phyloP scores from a whole-genome alignment of 371 early-diverging fungal genomes.

The Haplosporangium sp. region DNA sequence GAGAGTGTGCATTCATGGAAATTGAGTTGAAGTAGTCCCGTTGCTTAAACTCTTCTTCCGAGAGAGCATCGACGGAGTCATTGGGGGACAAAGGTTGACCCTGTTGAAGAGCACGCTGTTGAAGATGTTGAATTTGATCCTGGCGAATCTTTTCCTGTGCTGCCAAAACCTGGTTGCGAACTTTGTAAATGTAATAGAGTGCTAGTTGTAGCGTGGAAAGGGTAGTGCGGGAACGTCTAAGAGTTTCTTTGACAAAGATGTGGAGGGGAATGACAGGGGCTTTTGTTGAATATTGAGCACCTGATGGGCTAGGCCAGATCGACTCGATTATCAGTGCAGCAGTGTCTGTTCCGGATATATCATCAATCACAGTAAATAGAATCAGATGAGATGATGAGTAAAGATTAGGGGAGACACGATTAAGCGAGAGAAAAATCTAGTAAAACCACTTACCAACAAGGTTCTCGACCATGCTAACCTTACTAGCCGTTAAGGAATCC shows the following conservation, averaged over 20 bases:
- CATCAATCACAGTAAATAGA: neutral
- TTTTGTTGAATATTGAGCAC: conserved; percentile 37
- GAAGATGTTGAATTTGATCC: conserved; percentile 51
- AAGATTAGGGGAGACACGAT: neutral
- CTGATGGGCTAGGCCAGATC: conserved; percentile 63
- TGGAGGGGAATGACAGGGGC: conserved; percentile 72
- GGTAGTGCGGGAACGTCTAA: conserved; percentile 82
- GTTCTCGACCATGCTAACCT: conserved; percentile 48
- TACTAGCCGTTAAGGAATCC: conserved; percentile 44
- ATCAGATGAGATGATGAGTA: conserved; percentile 1
- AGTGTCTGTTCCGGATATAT: conserved; percentile 56
- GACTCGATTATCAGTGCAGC: conserved; percentile 71
- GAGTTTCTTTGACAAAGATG: conserved; percentile 81
- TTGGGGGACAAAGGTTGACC: conserved; percentile 46
- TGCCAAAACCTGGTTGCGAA: conserved; percentile 54
- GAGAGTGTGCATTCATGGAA: conserved; percentile 13
- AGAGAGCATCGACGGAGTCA: conserved; percentile 29
- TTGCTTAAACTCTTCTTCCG: conserved; percentile 36
- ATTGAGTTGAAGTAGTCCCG: conserved; percentile 49
- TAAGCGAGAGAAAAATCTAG: neutral
- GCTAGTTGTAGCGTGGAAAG: conserved; percentile 84
- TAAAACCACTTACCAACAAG: conserved; percentile 35
- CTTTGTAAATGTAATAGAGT: conserved; percentile 75
- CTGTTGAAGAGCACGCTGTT: conserved; percentile 27
- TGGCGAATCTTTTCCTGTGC: conserved; percentile 54